Conservation (phyloP, 495 filamentous ascomycete species). For the Neurospora tetrasperma region DNA sequence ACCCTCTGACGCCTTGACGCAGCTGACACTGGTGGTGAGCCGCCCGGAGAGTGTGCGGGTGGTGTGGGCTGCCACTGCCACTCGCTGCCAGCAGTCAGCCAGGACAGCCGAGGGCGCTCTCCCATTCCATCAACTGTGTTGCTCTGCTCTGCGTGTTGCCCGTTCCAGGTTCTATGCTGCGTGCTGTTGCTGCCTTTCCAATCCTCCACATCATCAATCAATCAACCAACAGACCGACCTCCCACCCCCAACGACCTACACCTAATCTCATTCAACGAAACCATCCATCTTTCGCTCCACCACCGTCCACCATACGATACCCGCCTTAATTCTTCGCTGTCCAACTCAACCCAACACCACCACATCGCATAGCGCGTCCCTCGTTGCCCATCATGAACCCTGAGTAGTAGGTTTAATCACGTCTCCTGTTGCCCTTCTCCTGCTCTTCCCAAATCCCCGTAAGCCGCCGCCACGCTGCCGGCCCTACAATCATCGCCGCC, state of each 20-base stretch:
- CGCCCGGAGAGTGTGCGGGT: not conserved
- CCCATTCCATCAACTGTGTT: conserved; percentile 12
- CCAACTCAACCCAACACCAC: conserved; percentile 9
- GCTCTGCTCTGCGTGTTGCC: not conserved
- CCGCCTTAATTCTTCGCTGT: conserved; percentile 5
- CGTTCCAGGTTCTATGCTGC: not conserved
- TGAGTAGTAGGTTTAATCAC: conserved; percentile 65
- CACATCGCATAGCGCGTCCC: not conserved
- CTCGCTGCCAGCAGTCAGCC: not conserved
- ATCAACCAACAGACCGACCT: conserved; percentile 6
- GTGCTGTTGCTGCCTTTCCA: not conserved
- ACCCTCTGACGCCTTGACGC: conserved; percentile 25
- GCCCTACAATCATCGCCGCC: not conserved
- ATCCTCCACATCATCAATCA: conserved; percentile 24
- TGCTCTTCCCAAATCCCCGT: not conserved
- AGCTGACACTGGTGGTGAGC: conserved; percentile 8
- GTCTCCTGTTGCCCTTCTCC: conserved; percentile 8
- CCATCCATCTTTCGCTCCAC: conserved; percentile 6
- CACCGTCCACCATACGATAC: not conserved
- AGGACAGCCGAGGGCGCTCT: not conserved
- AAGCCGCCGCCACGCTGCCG: not conserved
- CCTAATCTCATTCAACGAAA: not conserved
- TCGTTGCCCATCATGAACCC: conserved; percentile 68
- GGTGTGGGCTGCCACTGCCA: not conserved
- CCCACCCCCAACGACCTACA: not conserved